Base-by-base conservation (phyloP, 306 rosid species). In the Hippophae rhamnoides region DNA sequence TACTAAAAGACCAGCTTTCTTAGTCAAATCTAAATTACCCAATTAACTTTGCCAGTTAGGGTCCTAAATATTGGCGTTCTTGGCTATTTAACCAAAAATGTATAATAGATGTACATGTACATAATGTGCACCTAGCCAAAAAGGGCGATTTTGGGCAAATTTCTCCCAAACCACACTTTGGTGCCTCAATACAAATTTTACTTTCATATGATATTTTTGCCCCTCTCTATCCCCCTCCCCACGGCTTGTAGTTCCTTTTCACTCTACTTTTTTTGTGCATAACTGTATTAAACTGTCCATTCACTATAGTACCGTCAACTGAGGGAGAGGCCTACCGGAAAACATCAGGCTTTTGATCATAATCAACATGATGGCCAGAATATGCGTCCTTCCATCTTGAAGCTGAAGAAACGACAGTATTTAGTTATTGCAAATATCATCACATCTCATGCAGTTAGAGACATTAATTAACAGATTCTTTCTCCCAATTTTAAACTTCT, bases 261-360 rank as follows among this genome's bases (percentile, higher is more conserved):
- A 5, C 13, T 48, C 12, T 31, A 25, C 11, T 10, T 41, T 55
- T 58, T 26, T 47, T 7, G 18, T 0, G 47, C 56, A 57, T 50
- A 42, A 46, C 46, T 43, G 38, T 58, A 61, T 11, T 59, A 31
- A 11, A 47, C 25, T 31, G 38, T 67, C 47, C 58, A 42, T 13
- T 54, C 23, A 57, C 42, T 40, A 43, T 47, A 51, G 47, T 27
- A 52, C 41, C n/a, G 5, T 45, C 47, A 42, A 31, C 1, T 46
- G 43, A 60, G 42, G 54, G 56, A 38, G 54, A 26, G 53, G 57
- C 8, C 47, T 54, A 67, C 77, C 77, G 66, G 60, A 73, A 73
- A 61, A 73, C 63, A 46, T 73, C 77, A 13, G 77, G 77, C 41
- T 73, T 73, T 73, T 73, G 77, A 60, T 73, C 77, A 66, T 73